These are phyloP conservation scores for Alliaria petiolata DNA, from an alignment of 345 rosid genomes.

Conservation along the genomic window DNA sequence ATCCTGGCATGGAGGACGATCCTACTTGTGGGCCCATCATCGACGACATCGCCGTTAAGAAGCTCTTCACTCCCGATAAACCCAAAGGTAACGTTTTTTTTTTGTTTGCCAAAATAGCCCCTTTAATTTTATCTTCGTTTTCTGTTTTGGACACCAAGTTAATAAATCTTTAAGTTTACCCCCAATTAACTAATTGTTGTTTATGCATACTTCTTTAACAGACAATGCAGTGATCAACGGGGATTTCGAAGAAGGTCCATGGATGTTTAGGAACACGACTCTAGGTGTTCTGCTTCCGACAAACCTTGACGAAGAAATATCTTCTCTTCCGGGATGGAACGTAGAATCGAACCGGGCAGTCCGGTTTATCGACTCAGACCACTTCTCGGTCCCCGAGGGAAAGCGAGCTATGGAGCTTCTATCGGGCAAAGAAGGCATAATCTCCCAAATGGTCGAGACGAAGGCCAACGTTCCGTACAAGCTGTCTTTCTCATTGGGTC, in stretches of 20 bases:
- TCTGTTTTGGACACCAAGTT: background rate
- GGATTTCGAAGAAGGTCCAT: slow-evolving; percentile 89
- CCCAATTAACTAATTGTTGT: background rate
- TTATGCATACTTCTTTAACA: slow-evolving; percentile 25
- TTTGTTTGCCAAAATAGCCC: background rate
- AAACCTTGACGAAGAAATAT: slow-evolving; percentile 73
- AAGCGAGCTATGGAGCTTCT: slow-evolving; percentile 82
- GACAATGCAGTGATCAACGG: slow-evolving; percentile 87
- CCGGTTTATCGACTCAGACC: slow-evolving; percentile 79
- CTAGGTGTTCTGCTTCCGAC: slow-evolving; percentile 87
- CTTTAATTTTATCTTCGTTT: background rate
- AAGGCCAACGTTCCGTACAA: slow-evolving; percentile 45
- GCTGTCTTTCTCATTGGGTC: slow-evolving; percentile 68
- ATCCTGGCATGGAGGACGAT: slow-evolving; percentile 98
- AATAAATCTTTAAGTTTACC: background rate
- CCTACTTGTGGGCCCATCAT: slow-evolving; percentile 95
- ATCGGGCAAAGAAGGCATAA: slow-evolving; percentile 93
- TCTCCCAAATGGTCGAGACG: slow-evolving; percentile 92
- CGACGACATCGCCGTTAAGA: slow-evolving; percentile 79
- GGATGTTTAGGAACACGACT: slow-evolving; percentile 79
- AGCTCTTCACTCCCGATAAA: slow-evolving; percentile 63
- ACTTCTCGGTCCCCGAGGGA: slow-evolving; percentile 73
- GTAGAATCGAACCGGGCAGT: slow-evolving; percentile 88
- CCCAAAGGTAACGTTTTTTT: slow-evolving; percentile 51
- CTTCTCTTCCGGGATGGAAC: slow-evolving; percentile 91